Evolutionary conservation across 2,329 filamentous ascomycete genomes (phyloP), one percentile per base, ranked within the genome.

Genomic region (Fonsecaea monophora): DNA sequence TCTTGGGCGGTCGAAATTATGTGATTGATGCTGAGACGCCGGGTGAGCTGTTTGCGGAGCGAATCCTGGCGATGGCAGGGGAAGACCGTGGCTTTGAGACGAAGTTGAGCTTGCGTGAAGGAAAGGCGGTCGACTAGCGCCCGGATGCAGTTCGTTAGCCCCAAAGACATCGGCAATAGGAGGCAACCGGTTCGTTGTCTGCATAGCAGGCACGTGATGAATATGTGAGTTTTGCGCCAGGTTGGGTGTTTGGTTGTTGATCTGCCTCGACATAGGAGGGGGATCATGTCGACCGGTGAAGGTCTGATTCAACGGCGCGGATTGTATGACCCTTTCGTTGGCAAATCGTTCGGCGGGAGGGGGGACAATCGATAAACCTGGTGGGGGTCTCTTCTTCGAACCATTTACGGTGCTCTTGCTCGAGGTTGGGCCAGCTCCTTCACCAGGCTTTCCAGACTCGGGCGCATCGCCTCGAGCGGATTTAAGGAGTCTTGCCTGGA

Each of bases 161-260:
- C 92, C 92, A 75, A 99, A 97, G 13, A 99, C 95, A 76, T 98
- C 95, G 42, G 92, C 90, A 65, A 99, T 95, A 2, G 95, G 94
- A 1, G 95, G 95, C 56, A 99, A 85, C 38, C 94, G 90, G 79
- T 98, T 98, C 78, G 87, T 90, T 1, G 93, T 97, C 79, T 97
- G 94, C 65, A 87, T 90, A 25, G 92, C 93, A 10, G 92, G 92
- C 3, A 94, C 85, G 76, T 96, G 93, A 79, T 96, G 92, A 75
- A 97, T 95, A 77, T 97, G 93, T 25, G 92, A 94, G 1, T 90
- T 93, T 75, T 89, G 92, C 21, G 90, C 90, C 60, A 96, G 84
- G 69, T 91, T 92, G 9, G 92, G 93, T 7, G 92, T 90, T 69
- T 94, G 92, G 76, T 94, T 94, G 73, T 88, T 85, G 62, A 93